Evolutionary conservation across 2,329 filamentous ascomycete genomes (phyloP).

Genomic region (Mariannaea elegans): DNA sequence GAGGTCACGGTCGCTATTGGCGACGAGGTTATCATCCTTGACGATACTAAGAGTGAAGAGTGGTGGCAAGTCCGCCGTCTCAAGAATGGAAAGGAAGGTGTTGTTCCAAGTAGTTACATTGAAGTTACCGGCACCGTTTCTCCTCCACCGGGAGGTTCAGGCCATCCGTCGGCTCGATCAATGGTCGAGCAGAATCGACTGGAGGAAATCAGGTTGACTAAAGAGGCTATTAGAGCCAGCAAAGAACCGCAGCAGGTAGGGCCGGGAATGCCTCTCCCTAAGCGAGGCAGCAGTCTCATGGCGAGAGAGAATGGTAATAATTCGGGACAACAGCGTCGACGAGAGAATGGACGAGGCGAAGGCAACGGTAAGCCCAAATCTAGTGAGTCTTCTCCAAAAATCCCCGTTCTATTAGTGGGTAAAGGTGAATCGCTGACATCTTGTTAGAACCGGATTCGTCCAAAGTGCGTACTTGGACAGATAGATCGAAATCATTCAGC

Average conservation of each 20-base stretch:
- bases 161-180: constrained; percentile 62
- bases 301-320: constrained; percentile 72
- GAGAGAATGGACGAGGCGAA: constrained; percentile 72
- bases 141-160: constrained; percentile 60
- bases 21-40: constrained; percentile 90
- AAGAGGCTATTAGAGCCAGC: constrained; percentile 75
- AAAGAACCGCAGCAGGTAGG: constrained; percentile 74
- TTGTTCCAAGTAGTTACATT: constrained; percentile 96
- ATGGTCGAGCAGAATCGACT: constrained; percentile 79
- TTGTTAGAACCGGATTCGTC: constrained; percentile 78
- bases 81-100: constrained; percentile 93
- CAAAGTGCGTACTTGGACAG: constrained; percentile 92
- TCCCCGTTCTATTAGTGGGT: neutral
- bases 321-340: constrained; percentile 74
- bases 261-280: constrained; percentile 77
- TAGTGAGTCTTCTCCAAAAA: constrained; percentile 65
- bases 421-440: constrained; percentile 19
- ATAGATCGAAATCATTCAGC: constrained; percentile 94
- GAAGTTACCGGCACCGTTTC: constrained; percentile 79
- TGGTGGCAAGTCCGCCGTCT: constrained; percentile 97
- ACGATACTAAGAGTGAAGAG: constrained; percentile 92
- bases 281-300: constrained; percentile 81
- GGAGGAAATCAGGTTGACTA: constrained; percentile 86
- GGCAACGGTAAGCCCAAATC: constrained; percentile 68
- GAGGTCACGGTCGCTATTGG: constrained; percentile 91